These are phyloP conservation scores for Annulohypoxylon truncatum DNA, from an alignment of 2,329 filamentous ascomycete genomes.

Conservation along the genomic window DNA sequence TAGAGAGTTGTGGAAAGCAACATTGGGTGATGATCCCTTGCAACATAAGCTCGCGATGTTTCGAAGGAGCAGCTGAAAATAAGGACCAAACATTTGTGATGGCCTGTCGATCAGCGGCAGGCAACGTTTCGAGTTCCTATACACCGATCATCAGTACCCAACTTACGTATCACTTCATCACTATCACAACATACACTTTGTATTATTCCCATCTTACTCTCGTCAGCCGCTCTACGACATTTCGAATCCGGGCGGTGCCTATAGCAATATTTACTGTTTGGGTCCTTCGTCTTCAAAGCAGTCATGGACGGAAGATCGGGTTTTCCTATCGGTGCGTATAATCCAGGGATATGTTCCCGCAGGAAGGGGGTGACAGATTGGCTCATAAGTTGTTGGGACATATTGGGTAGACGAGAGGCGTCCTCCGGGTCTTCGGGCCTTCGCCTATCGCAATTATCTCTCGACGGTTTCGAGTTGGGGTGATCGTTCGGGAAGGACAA, in stretches of 20 bases:
- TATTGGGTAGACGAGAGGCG: conserved; percentile 63
- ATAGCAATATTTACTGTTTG: conserved; percentile 94
- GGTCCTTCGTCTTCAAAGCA: conserved; percentile 60
- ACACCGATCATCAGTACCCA: conserved; percentile 14
- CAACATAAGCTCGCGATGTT: conserved; percentile 95
- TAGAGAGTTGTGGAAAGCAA: conserved; percentile 96
- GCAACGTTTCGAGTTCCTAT: conserved; percentile 83
- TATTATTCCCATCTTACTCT: conserved; percentile 94
- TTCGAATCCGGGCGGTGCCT: conserved; percentile 93
- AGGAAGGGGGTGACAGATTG: conserved; percentile 90
- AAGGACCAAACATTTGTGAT: conserved; percentile 98
- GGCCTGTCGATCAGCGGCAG: conserved; percentile 88
- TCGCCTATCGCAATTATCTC: conserved; percentile 63
- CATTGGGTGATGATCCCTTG: conserved; percentile 96
- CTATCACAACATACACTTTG: conserved; percentile 73
- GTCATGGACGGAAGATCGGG: conserved; percentile 57
- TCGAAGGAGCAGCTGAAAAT: conserved; percentile 93
- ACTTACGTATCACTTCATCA: not conserved
- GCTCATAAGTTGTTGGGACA: conserved; percentile 74
- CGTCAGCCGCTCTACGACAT: conserved; percentile 91
- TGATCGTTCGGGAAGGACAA: conserved; percentile 38
- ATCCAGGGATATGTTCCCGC: conserved; percentile 86
- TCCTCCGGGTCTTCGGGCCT: conserved; percentile 63
- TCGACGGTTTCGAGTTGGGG: conserved; percentile 46
- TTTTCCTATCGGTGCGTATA: conserved; percentile 84